Evolutionary conservation across 768 basidiomycete species (phyloP), one percentile per base, ranked within the genome.

Genomic region (Russula foetens): DNA sequence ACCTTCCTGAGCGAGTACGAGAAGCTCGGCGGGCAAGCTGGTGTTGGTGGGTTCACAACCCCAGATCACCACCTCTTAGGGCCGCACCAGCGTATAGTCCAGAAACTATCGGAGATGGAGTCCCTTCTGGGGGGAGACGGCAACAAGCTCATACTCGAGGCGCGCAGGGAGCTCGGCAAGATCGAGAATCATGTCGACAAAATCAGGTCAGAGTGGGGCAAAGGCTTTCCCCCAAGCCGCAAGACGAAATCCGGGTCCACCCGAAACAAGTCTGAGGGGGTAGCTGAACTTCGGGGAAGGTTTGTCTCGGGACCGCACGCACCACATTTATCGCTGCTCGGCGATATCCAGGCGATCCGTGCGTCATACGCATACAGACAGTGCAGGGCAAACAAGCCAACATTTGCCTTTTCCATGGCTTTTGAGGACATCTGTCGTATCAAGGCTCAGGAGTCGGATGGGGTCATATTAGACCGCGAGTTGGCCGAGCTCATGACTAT

Each of bases 181-280:
- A 77, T 86, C 35, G 64, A 73, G 26, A 19, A 47, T 0, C 80
- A 79, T 55, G 79, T 85, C 7, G 15, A 71, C 0, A 43, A 28
- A 0, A 72, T 71, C 4, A 45, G 57, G 8, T 7, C 31, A 0
- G 56, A 57, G 0, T 80, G 67, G 48, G 9, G 15, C 8, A 24
- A 6, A 0, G 7, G 8, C 21, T 46, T 12, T 41, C 0, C 3
- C 3, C 0, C 38, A 11, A 19, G 7, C n/a, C 17, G 28, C 31
- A 52, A 17, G 21, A 46, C 12, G 23, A 23, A 17, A 23, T 15
- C 35, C 3, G 38, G 11, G 21, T 24, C 45, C 1, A 7, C 29
- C n/a, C 31, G 7, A 23, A 21, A 23, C 0, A n/a, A n/a, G n/a
- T 7, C 3, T 26, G 31, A 0, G n/a, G n/a, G n/a, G 28, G 0